Conservation (phyloP, 2,329 filamentous ascomycete species). For the Ceratocystis harringtonii region DNA sequence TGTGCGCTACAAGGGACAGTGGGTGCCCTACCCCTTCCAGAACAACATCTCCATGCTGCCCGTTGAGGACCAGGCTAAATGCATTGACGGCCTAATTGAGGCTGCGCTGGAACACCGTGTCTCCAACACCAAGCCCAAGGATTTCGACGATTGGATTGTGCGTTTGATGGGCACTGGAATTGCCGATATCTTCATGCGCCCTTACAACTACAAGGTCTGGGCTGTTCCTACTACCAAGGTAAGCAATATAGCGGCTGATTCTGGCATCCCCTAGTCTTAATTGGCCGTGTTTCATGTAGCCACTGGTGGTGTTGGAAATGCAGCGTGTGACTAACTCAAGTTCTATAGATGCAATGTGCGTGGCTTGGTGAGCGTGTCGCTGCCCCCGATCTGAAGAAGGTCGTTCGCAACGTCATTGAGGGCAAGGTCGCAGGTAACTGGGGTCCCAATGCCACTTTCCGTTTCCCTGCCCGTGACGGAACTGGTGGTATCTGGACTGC, state of each 20-base stretch:
- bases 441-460: conserved; percentile 97
- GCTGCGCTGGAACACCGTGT: conserved; percentile 71
- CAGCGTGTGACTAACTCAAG: background rate
- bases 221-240: conserved; percentile 95
- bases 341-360: conserved; percentile 79
- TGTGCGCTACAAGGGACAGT: conserved; percentile 87
- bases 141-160: conserved; percentile 98
- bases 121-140: conserved; percentile 77
- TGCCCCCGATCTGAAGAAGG: conserved; percentile 84
- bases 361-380: conserved; percentile 99
- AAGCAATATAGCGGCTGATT: conserved; percentile 19
- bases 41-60: conserved; percentile 99
- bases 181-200: conserved; percentile 94
- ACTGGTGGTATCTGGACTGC: conserved; percentile 99
- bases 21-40: conserved; percentile 99
- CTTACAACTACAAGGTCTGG: conserved; percentile 99
- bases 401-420: conserved; percentile 87
- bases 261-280: conserved; percentile 20
- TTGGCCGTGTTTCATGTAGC: background rate
- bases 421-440: conserved; percentile 94
- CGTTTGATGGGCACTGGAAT: conserved; percentile 80
- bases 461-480: conserved; percentile 87
- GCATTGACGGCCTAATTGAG: conserved; percentile 92
- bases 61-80: conserved; percentile 91
- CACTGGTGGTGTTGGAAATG: background rate